Evolutionary conservation across 179 eudicot species (phyloP).

Genomic region (Heliamphora pulchella): DNA sequence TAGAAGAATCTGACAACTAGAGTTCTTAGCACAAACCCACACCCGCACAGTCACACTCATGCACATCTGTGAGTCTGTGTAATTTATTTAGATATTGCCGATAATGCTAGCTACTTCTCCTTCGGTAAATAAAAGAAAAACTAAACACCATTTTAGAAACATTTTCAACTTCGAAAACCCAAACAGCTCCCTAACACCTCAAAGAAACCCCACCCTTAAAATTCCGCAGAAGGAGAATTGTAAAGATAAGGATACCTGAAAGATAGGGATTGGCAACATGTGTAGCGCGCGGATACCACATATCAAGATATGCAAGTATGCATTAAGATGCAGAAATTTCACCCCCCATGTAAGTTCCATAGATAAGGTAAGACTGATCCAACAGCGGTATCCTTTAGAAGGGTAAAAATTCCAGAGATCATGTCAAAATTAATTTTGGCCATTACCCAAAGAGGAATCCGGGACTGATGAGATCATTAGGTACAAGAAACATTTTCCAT

Average conservation of each 20-base stretch:
- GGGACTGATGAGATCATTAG: conserved; percentile 10
- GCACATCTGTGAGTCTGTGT: not conserved
- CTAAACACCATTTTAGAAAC: no score
- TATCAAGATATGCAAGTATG: no score
- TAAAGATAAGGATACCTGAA: no score
- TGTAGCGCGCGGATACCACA: no score
- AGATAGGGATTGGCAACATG: no score
- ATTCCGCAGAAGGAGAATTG: no score
- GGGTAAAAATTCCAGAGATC: not conserved
- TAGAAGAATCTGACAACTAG: not conserved
- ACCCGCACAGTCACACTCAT: not conserved
- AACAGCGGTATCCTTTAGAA: not conserved
- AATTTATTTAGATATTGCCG: not conserved
- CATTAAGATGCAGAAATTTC: no score
- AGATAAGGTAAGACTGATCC: no score
- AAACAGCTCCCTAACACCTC: not conserved
- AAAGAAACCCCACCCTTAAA: no score
- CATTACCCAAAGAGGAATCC: not conserved
- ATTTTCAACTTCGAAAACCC: no score
- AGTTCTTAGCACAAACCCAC: not conserved
- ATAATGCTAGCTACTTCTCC: not conserved
- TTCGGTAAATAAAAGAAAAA: no score
- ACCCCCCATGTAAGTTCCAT: no score
- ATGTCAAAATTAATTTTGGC: not conserved
- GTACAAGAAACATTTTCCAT: not conserved